phyloP scores from a whole-genome alignment of 176 grass and related monocot genomes.

The Aegilops tauschii region DNA sequence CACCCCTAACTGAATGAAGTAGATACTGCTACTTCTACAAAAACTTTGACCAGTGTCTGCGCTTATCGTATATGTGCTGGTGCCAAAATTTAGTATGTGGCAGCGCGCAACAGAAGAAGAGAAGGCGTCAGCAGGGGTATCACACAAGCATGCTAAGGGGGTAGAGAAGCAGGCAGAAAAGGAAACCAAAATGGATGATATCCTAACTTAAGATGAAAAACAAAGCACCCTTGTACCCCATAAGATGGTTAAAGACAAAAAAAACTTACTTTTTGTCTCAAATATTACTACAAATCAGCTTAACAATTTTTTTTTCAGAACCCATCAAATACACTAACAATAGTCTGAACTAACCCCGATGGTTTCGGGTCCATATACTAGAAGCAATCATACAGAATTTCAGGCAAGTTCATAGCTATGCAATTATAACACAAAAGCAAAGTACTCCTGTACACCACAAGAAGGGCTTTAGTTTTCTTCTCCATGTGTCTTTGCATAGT shows the following conservation, averaged over 20 bases:
- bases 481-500: neutral
- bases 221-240: neutral
- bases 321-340: neutral
- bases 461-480: conserved; percentile 29
- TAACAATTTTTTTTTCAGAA: neutral
- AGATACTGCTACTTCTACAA: neutral
- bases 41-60: neutral
- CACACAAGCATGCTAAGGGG: neutral
- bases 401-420: conserved; percentile 2
- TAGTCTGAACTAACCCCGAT: neutral
- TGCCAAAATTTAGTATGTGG: neutral
- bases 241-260: neutral
- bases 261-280: neutral
- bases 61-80: neutral
- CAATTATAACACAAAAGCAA: conserved; percentile 17
- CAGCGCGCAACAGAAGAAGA: neutral
- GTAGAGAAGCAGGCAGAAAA: neutral
- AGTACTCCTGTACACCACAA: neutral
- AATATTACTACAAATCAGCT: conserved; percentile 1
- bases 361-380: neutral
- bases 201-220: conserved; percentile 3
- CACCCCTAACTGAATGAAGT: neutral
- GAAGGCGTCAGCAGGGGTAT: neutral
- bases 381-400: neutral
- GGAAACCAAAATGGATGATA: neutral